Conservation (phyloP, 2,329 filamentous ascomycete genomes). For the Pseudopyricularia cyperi region DNA sequence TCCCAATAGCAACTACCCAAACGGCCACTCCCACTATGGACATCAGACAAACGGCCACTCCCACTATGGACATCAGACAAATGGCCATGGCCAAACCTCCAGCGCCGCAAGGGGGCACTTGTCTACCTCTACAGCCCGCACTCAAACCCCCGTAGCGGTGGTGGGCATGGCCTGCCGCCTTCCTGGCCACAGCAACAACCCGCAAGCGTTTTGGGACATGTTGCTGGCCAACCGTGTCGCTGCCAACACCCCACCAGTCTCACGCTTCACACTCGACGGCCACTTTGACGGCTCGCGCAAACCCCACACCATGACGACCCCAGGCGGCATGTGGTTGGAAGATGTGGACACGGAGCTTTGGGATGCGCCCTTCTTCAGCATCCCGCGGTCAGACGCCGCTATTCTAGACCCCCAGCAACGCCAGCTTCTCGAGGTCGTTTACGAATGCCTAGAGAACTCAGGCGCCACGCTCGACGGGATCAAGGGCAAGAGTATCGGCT, state of each 20-base stretch:
- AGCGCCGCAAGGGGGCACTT: neutral
- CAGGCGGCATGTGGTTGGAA: conserved; percentile 16
- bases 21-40: neutral
- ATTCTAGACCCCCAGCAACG: conserved; percentile 20
- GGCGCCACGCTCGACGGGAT: conserved; percentile 9
- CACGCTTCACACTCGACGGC: conserved; percentile 6
- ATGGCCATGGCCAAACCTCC: neutral
- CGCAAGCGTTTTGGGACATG: conserved; percentile 19
- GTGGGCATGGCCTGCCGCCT: conserved; percentile 1
- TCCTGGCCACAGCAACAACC: conserved; percentile 9
- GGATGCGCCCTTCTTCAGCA: conserved; percentile 22
- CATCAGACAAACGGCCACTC: neutral
- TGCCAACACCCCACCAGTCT: conserved; percentile 4
- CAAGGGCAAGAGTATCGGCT: conserved; percentile 9
- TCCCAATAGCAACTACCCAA: too few relatives aligned
- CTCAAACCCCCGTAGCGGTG: conserved; percentile 6
- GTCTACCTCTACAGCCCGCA: neutral
- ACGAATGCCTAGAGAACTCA: conserved; percentile 19
- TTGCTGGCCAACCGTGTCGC: neutral
- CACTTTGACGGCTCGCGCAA: conserved; percentile 7
- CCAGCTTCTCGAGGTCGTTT: conserved; percentile 19
- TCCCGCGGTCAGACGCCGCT: conserved; percentile 16
- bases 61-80: neutral
- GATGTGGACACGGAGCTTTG: conserved; percentile 21
- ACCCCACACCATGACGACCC: conserved; percentile 3